A percentile compares a stretch with the other conserved stretches of the same genome.
Evolutionary conservation across 306 rosid species (phyloP).

Genomic region (Argentina anserina): DNA sequence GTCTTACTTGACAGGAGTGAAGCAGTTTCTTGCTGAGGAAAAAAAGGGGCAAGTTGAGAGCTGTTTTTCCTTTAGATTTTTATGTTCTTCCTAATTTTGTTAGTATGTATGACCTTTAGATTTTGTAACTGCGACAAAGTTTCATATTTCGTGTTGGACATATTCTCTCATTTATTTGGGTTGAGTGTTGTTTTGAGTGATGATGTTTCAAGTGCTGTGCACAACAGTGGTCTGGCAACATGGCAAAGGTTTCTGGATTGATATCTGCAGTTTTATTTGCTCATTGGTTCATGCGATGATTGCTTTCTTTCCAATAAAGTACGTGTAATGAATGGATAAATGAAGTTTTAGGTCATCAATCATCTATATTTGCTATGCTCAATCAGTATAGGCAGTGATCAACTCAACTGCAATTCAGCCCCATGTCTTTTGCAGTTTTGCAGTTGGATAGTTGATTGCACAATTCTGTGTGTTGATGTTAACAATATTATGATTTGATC

Average conservation of each 20-base stretch:
- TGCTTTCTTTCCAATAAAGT: background rate
- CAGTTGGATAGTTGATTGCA: background rate
- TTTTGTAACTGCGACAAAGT: no score
- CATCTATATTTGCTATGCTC: background rate
- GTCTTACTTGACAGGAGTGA: background rate
- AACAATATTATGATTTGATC: no score
- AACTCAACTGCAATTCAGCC: background rate
- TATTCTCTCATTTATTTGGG: background rate
- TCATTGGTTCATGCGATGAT: background rate
- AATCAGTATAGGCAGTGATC: background rate
- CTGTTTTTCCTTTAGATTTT: background rate
- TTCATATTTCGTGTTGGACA: background rate
- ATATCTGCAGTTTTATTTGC: background rate
- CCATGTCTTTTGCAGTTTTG: background rate
- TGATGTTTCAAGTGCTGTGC: background rate
- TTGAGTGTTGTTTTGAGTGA: background rate
- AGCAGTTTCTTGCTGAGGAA: background rate
- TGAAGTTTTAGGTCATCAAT: background rate
- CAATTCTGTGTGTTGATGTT: no score
- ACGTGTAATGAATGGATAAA: background rate
- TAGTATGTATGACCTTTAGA: no score
- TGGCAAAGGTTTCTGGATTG: background rate
- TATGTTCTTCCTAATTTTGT: background rate
- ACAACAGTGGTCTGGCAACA: background rate
- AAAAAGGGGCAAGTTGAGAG: background rate